Conservation (phyloP, 2,329 filamentous ascomycete genomes). For the Cordyceps sp. region DNA sequence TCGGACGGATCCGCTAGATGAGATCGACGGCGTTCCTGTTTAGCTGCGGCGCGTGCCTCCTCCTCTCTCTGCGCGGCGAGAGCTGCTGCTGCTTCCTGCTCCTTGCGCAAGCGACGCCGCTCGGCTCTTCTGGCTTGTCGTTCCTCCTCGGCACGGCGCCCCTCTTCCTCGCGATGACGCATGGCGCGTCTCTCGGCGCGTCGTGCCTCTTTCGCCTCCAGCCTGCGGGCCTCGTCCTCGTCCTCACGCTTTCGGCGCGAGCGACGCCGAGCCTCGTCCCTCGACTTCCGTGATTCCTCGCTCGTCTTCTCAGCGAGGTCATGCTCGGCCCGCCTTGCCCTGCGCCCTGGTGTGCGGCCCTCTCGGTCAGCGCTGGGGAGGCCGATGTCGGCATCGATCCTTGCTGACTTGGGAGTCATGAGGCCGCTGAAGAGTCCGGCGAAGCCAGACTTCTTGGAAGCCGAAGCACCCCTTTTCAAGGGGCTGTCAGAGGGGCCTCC, state of each 20-base stretch:
- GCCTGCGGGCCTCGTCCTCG: conserved; percentile 31
- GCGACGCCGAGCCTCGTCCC: conserved; percentile 39
- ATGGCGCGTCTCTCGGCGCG: conserved; percentile 35
- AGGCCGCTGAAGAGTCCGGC: conserved; percentile 47
- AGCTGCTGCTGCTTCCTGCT: conserved; percentile 25
- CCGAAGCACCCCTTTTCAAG: conserved; percentile 16
- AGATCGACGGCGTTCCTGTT: conserved; percentile 32
- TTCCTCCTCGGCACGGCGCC: conserved; percentile 31
- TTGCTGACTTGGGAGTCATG: conserved; percentile 25
- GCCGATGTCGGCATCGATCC: conserved; percentile 27
- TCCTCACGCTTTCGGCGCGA: conserved; percentile 38
- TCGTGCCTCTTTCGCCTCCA: conserved; percentile 42
- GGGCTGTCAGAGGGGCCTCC: conserved; percentile 15
- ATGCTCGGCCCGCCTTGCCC: conserved; percentile 36
- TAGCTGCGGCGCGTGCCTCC: conserved; percentile 26
- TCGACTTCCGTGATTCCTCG: conserved; percentile 38
- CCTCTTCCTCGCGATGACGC: conserved; percentile 29
- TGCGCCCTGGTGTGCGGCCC: conserved; percentile 45
- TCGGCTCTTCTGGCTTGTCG: conserved; percentile 31
- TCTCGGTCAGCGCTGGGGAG: conserved; percentile 41
- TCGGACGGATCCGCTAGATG: conserved; percentile 22
- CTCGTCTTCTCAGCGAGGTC: conserved; percentile 19
- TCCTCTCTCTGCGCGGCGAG: conserved; percentile 24
- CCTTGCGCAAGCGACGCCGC: conserved; percentile 30
- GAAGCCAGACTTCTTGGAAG: conserved; percentile 35